These are phyloP conservation scores for Beauveria bassiana DNA, from an alignment of 2,329 filamentous ascomycete genomes.

Conservation along the genomic window DNA sequence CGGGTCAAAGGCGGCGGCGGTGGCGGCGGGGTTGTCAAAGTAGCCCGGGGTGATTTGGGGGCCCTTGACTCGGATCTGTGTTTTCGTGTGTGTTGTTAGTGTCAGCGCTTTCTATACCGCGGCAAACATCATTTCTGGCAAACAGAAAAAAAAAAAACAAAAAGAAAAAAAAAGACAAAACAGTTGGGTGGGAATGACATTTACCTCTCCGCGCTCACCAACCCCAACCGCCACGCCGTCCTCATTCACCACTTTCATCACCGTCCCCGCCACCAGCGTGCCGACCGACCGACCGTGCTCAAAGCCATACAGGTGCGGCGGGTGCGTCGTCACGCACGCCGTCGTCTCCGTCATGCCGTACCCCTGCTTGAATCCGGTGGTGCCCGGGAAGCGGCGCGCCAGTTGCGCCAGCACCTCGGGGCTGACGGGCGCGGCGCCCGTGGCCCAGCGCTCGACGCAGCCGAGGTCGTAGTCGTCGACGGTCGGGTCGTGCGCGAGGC, in stretches of 20 bases:
- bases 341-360: constrained; percentile 88
- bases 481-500: constrained; percentile 16
- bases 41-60: constrained; percentile 71
- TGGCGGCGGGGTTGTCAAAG: constrained; percentile 70
- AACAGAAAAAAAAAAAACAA: neutral
- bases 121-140: neutral
- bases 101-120: no score
- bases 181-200: no score
- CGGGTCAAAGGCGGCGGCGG: constrained; percentile 62
- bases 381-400: constrained; percentile 12
- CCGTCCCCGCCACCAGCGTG: constrained; percentile 41
- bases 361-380: constrained; percentile 27
- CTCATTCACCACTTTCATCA: constrained; percentile 66
- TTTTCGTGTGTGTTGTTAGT: neutral
- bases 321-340: constrained; percentile 67
- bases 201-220: constrained; percentile 56
- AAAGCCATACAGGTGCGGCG: constrained; percentile 52
- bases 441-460: constrained; percentile 12
- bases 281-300: constrained; percentile 12
- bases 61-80: constrained; percentile 56
- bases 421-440: constrained; percentile 16
- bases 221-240: constrained; percentile 48
- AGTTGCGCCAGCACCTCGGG: constrained; percentile 11
- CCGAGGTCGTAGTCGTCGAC: constrained; percentile 14
- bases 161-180: neutral